Conservation (phyloP, 495 filamentous ascomycete genomes). For the Glutinoglossum americanum region DNA sequence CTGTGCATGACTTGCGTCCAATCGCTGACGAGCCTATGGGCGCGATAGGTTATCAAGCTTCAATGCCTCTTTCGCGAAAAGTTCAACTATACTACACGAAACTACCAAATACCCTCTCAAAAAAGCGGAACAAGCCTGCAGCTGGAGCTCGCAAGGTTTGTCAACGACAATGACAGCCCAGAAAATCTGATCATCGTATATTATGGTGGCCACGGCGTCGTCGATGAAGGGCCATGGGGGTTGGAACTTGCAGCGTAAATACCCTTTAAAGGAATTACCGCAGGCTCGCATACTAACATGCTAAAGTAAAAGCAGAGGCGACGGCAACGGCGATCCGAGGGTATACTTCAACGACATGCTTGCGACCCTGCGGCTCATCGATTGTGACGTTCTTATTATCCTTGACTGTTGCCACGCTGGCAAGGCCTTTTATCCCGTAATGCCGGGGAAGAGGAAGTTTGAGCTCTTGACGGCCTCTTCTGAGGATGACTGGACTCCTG, state of each 20-base stretch:
- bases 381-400: slow-evolving; percentile 12
- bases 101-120: slow-evolving; percentile 11
- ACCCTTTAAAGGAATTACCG: background rate
- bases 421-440: slow-evolving; percentile 7
- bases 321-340: slow-evolving; percentile 9
- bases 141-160: slow-evolving; percentile 7
- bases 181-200: slow-evolving; percentile 12
- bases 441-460: slow-evolving; percentile 11
- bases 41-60: slow-evolving; percentile 8
- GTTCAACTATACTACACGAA: slow-evolving; percentile 11
- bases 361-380: slow-evolving; percentile 8
- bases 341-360: slow-evolving; percentile 11
- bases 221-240: slow-evolving; percentile 7
- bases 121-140: slow-evolving; percentile 10
- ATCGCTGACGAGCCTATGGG: background rate
- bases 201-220: slow-evolving; percentile 12
- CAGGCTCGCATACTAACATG: background rate
- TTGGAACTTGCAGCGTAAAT: slow-evolving; percentile 13
- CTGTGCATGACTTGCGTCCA: background rate
- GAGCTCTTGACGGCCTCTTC: slow-evolving; percentile 11
- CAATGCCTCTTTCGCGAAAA: slow-evolving; percentile 5
- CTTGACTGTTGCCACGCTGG: slow-evolving; percentile 13
- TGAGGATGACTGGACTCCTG: background rate
- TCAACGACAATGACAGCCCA: slow-evolving; percentile 10
- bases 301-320: slow-evolving; percentile 5